Conservation (phyloP, 495 filamentous ascomycete species). For the Aspergillus affinis region DNA sequence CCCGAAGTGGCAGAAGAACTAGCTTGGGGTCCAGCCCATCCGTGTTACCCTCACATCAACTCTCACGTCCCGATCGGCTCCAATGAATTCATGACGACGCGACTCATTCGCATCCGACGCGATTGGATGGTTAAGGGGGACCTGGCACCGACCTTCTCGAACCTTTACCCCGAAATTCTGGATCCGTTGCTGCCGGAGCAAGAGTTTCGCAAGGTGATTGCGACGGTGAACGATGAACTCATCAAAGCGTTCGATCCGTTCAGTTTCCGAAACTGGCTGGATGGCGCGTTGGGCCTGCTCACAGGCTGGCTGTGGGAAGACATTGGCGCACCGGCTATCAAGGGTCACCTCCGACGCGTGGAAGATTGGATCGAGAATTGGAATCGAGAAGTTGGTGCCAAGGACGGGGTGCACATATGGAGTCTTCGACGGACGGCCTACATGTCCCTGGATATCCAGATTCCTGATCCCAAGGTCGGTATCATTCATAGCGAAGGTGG, state of each 20-base stretch:
- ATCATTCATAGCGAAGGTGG: constrained; percentile 43
- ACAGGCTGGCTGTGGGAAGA: constrained; percentile 97
- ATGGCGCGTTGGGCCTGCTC: constrained; percentile 70
- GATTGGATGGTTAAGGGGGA: constrained; percentile 92
- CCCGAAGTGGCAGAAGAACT: constrained; percentile 49
- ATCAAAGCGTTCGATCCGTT: constrained; percentile 73
- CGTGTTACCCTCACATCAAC: constrained; percentile 90
- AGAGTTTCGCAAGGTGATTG: constrained; percentile 78
- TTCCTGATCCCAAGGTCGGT: constrained; percentile 74
- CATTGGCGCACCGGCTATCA: constrained; percentile 68
- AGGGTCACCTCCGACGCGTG: constrained; percentile 61
- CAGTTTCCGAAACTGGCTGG: constrained; percentile 66
- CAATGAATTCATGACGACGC: constrained; percentile 69
- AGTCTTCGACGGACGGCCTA: constrained; percentile 80
- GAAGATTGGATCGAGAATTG: constrained; percentile 79
- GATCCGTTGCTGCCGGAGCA: constrained; percentile 78
- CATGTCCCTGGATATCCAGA: constrained; percentile 84
- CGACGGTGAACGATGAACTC: constrained; percentile 72
- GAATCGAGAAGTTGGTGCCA: constrained; percentile 64
- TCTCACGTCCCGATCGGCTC: constrained; percentile 81
- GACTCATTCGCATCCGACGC: constrained; percentile 84
- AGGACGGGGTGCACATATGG: constrained; percentile 67
- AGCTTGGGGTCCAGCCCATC: constrained; percentile 83
- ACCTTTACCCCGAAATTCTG: constrained; percentile 92
- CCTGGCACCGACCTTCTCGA: constrained; percentile 88